A percentile compares a stretch with the other conserved stretches of the same genome.
These are phyloP conservation scores for Fusarium siculi DNA, from an alignment of 2,329 filamentous ascomycete genomes.

Conservation along the genomic window DNA sequence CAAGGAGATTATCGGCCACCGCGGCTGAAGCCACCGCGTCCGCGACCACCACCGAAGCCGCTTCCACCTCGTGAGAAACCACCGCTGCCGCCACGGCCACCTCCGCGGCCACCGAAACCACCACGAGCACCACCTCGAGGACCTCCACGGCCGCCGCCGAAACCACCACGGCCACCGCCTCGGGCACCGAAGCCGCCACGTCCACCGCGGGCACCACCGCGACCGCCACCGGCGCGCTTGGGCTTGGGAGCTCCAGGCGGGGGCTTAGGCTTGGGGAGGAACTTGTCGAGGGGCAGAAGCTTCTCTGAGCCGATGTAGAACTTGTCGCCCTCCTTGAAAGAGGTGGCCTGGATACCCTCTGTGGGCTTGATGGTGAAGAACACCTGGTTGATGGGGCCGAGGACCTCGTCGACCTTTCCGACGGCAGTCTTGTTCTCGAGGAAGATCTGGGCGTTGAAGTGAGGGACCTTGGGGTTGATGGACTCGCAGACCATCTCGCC, in stretches of 20 bases:
- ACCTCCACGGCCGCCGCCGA: slow-evolving; percentile 49
- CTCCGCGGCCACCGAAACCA: slow-evolving; percentile 37
- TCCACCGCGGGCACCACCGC: slow-evolving; percentile 52
- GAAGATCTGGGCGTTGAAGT: slow-evolving; percentile 99
- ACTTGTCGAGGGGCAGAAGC: slow-evolving; percentile 92
- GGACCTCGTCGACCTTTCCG: slow-evolving; percentile 97
- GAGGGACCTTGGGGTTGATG: slow-evolving; percentile 93
- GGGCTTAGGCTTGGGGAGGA: slow-evolving; percentile 92
- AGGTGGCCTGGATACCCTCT: slow-evolving; percentile 93
- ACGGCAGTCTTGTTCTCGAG: slow-evolving; percentile 98
- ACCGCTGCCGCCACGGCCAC: slow-evolving; percentile 40
- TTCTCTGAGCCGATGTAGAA: slow-evolving; percentile 97
- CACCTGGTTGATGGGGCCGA: slow-evolving; percentile 97
- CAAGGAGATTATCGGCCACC: slow-evolving; percentile 37
- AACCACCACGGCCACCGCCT: slow-evolving; percentile 50
- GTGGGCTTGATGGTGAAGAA: slow-evolving; percentile 98
- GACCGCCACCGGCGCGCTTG: slow-evolving; percentile 68
- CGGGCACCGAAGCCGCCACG: slow-evolving; percentile 50
- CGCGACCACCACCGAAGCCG: slow-evolving; percentile 43
- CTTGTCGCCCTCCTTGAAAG: slow-evolving; percentile 96
- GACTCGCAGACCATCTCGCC: slow-evolving; percentile 98
- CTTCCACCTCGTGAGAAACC: slow-evolving; percentile 41
- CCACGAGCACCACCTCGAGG: slow-evolving; percentile 46
- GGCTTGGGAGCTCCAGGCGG: slow-evolving; percentile 70
- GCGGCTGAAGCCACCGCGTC: slow-evolving; percentile 46